A percentile compares a stretch with the other conserved stretches of the same genome.
phyloP scores from a whole-genome alignment of 495 filamentous ascomycete species.

The Podospora tetraspora region DNA sequence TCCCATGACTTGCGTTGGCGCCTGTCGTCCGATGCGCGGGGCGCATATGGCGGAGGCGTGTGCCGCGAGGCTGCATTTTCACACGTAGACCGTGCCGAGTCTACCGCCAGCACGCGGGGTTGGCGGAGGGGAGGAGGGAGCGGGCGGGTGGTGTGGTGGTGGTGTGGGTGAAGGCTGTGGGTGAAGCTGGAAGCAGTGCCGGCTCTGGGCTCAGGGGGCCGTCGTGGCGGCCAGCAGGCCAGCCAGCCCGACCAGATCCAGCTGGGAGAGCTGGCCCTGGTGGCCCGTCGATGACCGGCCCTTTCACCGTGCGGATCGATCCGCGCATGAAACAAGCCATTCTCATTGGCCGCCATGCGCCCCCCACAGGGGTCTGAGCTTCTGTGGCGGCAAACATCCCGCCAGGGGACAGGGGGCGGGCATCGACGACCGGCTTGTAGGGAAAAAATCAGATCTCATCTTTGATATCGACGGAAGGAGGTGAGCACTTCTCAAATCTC shows the following conservation, averaged over 20 bases:
- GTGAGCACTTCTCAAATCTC: not conserved
- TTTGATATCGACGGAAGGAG: not conserved
- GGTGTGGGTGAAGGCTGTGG: not conserved
- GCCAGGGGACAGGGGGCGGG: not conserved
- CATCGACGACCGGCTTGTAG: not conserved
- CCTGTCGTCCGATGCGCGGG: slow-evolving; percentile 5
- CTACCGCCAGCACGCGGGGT: not conserved
- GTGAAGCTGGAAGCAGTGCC: not conserved
- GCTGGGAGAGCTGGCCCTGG: not conserved
- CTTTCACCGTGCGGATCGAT: slow-evolving; percentile 6
- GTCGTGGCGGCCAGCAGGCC: not conserved
- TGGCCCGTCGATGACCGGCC: slow-evolving; percentile 5
- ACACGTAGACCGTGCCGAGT: not conserved
- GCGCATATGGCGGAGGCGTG: not conserved
- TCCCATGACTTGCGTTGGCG: not conserved
- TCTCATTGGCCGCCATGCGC: slow-evolving; percentile 3
- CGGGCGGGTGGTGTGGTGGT: not conserved
- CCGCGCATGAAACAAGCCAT: slow-evolving; percentile 3
- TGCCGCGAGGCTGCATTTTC: not conserved
- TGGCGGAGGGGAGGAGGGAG: not conserved
- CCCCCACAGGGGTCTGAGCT: slow-evolving; percentile 4
- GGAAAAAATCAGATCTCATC: slow-evolving; percentile 3
- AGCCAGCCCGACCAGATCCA: not conserved
- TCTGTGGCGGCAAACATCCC: slow-evolving; percentile 8
- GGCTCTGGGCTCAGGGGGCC: not conserved